These are phyloP conservation scores for Spencermartinsiella ligniputridi DNA, from an alignment of 1,139 yeast species.

Conservation along the genomic window DNA sequence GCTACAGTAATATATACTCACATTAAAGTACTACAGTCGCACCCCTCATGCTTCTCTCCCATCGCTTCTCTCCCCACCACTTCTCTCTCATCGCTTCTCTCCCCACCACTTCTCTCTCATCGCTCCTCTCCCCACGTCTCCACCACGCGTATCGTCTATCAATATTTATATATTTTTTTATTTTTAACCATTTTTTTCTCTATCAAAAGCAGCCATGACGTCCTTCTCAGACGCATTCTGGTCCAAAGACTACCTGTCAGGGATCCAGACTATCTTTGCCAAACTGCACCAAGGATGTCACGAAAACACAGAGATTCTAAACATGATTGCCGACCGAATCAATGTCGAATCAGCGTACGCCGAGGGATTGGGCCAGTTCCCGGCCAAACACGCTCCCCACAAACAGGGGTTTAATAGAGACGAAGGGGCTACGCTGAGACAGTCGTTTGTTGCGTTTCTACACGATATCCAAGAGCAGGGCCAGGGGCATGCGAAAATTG, in stretches of 20 bases:
- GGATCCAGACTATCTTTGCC: constrained; percentile 54
- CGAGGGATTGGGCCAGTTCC: constrained; percentile 43
- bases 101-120: too few species aligned
- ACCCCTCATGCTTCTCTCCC: too few species aligned
- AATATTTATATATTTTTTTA: too few species aligned
- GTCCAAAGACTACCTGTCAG: constrained; percentile 63
- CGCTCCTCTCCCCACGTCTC: too few species aligned
- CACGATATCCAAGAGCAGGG: constrained; percentile 59
- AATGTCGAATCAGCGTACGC: constrained; percentile 64
- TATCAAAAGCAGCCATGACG: too few species aligned
- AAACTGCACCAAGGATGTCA: constrained; percentile 61
- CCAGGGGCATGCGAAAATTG: constrained; percentile 55
- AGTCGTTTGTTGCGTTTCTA: constrained; percentile 49
- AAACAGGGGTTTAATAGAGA: constrained; percentile 38
- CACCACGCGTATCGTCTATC: too few species aligned
- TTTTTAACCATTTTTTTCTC: too few species aligned
- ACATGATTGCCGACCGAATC: constrained; percentile 57
- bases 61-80: too few species aligned
- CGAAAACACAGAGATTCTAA: constrained; percentile 64
- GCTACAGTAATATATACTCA: too few species aligned
- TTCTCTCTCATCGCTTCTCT: too few species aligned
- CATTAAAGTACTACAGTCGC: too few species aligned
- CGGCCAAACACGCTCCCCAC: constrained; percentile 27
- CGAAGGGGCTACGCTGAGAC: constrained; percentile 43
- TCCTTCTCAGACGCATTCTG: constrained; percentile 45